Conservation (phyloP, 306 rosid genomes). For the Ziziphus jujuba region DNA sequence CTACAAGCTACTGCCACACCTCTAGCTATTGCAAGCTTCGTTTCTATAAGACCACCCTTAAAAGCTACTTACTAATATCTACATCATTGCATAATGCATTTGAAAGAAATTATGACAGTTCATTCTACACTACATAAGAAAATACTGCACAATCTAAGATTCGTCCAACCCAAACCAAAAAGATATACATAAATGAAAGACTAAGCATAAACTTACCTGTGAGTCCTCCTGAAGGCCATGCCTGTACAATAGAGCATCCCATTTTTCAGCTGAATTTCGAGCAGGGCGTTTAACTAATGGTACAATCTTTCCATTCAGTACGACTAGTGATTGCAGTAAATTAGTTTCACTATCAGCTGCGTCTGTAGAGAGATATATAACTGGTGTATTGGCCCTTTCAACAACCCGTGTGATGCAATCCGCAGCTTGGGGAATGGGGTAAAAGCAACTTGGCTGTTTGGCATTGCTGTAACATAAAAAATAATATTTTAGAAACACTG, state of each 20-base stretch:
- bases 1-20: neutral
- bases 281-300: constrained; percentile 87
- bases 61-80: neutral
- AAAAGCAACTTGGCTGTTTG: constrained; percentile 85
- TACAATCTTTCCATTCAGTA: constrained; percentile 65
- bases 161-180: neutral
- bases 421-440: constrained; percentile 97
- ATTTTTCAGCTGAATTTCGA: constrained; percentile 87
- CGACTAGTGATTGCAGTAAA: constrained; percentile 75
- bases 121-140: too few relatives aligned
- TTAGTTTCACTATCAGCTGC: constrained; percentile 91
- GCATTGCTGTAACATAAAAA: constrained; percentile 62
- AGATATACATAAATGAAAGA: constrained; percentile 12
- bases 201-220: constrained; percentile 55
- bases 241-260: constrained; percentile 96
- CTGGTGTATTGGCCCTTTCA: constrained; percentile 66
- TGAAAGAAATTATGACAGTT: too few relatives aligned
- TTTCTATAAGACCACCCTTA: neutral
- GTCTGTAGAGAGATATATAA: constrained; percentile 90
- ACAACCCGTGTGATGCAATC: constrained; percentile 67
- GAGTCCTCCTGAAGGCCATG: constrained; percentile 68
- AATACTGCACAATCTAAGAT: too few relatives aligned
- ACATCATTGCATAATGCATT: too few relatives aligned
- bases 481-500: constrained; percentile 23
- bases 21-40: neutral